phyloP scores from a whole-genome alignment of 2,329 filamentous ascomycete species.

The Ophiostoma montium region DNA sequence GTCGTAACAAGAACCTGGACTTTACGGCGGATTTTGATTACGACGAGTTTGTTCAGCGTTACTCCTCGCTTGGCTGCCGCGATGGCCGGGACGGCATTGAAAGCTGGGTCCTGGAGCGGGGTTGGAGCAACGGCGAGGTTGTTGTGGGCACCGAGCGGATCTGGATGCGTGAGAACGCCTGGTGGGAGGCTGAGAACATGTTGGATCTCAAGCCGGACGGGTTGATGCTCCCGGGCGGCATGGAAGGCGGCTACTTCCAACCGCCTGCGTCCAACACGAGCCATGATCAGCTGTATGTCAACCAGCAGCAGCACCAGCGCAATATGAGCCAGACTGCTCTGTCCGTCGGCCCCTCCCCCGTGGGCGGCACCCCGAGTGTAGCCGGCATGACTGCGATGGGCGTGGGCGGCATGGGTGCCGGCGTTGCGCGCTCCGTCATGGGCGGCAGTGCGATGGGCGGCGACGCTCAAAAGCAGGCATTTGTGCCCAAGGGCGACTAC shows the following conservation, averaged over 20 bases:
- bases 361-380: conserved; percentile 8
- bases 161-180: conserved; percentile 87
- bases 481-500: conserved; percentile 58
- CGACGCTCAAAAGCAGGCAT: conserved; percentile 37
- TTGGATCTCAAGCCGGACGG: conserved; percentile 65
- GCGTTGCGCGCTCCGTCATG: conserved; percentile 35
- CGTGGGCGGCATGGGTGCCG: conserved; percentile 19
- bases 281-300: conserved; percentile 57
- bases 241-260: conserved; percentile 72
- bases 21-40: conserved; percentile 95
- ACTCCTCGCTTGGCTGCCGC: conserved; percentile 68
- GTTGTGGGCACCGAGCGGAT: conserved; percentile 80
- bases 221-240: conserved; percentile 33
- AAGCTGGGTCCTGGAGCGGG: conserved; percentile 83
- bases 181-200: conserved; percentile 98
- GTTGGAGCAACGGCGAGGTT: conserved; percentile 97
- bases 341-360: conserved; percentile 24
- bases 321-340: conserved; percentile 40
- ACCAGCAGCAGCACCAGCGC: conserved; percentile 29
- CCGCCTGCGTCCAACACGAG: conserved; percentile 50
- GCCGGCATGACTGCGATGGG: conserved; percentile 16
- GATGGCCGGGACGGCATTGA: conserved; percentile 88
- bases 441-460: conserved; percentile 15
- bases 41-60: conserved; percentile 79
- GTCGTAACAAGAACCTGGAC: conserved; percentile 78